Evolutionary conservation across 768 basidiomycete species (phyloP).

Genomic region (Boletus subparvulus): DNA sequence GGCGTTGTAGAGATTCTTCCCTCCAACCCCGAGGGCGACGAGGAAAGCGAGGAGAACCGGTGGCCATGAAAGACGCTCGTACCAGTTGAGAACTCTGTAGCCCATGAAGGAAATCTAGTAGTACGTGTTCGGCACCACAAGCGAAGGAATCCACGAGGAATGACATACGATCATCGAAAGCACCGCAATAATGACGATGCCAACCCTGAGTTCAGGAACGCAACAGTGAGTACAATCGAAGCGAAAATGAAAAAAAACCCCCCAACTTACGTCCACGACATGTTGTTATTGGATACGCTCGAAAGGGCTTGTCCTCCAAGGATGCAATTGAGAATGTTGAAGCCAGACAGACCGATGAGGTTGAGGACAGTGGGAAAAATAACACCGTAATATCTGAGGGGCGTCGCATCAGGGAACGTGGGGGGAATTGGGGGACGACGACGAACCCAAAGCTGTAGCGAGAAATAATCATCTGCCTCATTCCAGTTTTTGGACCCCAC

Average conservation of each 20-base stretch:
- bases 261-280: slow-evolving; percentile 51
- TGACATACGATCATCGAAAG: slow-evolving; percentile 58
- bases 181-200: slow-evolving; percentile 75
- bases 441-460: slow-evolving; percentile 55
- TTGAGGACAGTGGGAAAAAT: slow-evolving; percentile 55
- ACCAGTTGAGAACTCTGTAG: slow-evolving; percentile 63
- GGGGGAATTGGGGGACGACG: slow-evolving; percentile 36
- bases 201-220: slow-evolving; percentile 49
- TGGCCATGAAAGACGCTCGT: slow-evolving; percentile 74
- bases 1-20: slow-evolving; percentile 58
- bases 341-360: slow-evolving; percentile 59
- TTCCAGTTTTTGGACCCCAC: slow-evolving; percentile 77
- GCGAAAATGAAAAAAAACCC: slow-evolving; percentile 2
- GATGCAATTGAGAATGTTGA: slow-evolving; percentile 65
- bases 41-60: slow-evolving; percentile 74
- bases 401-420: neutral
- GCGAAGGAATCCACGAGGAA: neutral
- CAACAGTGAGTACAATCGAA: slow-evolving; percentile 5
- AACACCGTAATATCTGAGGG: slow-evolving; percentile 52
- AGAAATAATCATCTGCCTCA: slow-evolving; percentile 80
- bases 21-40: slow-evolving; percentile 71
- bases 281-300: slow-evolving; percentile 47
- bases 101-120: slow-evolving; percentile 66
- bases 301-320: slow-evolving; percentile 68
- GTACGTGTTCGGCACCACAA: neutral